Evolutionary conservation across 345 rosid genomes (phyloP).

Genomic region (Trapa bicornis): DNA sequence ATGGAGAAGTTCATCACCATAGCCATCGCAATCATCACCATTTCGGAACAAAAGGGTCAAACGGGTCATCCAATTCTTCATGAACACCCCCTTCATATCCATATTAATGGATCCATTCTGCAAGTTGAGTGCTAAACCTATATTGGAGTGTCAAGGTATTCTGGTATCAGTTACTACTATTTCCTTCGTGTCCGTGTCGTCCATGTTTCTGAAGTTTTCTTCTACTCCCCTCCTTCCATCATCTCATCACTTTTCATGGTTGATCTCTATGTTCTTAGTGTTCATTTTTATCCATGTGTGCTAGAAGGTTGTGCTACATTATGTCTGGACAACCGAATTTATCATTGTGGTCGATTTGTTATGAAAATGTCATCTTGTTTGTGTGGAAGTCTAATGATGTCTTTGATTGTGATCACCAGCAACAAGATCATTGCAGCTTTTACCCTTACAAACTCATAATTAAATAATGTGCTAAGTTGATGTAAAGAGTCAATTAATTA

Average conservation of each 20-base stretch:
- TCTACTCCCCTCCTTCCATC: neutral
- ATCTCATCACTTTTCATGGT: neutral
- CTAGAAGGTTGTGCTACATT: neutral
- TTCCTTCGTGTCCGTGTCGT: no score
- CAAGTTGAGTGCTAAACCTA: no score
- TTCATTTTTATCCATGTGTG: neutral
- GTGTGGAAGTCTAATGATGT: neutral
- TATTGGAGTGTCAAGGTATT: neutral
- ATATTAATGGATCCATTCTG: no score
- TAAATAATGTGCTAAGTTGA: no score
- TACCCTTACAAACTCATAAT: neutral
- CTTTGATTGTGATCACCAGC: no score
- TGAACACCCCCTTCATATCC: neutral
- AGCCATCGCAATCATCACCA: neutral
- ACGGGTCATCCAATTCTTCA: slow-evolving; percentile 3
- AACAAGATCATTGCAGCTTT: neutral
- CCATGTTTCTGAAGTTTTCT: no score
- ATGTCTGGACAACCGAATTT: neutral
- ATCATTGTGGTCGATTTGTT: neutral
- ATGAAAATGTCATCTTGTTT: neutral
- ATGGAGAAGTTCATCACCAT: neutral
- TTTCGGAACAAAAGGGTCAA: neutral
- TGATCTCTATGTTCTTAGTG: neutral
- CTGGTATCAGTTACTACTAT: neutral
- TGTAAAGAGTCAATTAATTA: neutral